Conservation (phyloP, 306 rosid species). For the Fragaria ananassa region DNA sequence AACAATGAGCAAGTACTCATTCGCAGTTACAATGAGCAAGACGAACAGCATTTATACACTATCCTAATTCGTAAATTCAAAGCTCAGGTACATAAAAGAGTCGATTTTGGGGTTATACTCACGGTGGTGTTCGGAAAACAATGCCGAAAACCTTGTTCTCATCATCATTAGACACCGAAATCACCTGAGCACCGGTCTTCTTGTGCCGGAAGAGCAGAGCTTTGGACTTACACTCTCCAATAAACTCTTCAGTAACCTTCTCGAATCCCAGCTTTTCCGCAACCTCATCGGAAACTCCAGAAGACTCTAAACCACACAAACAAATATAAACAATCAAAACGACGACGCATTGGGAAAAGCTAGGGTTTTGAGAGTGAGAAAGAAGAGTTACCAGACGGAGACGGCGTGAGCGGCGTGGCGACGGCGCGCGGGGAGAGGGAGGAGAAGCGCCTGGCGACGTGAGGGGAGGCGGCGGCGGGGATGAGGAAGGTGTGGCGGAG, state of each 20-base stretch:
- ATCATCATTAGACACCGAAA: conserved; percentile 82
- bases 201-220: conserved; percentile 72
- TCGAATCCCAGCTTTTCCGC: conserved; percentile 69
- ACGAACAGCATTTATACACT: neutral
- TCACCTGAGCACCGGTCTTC: conserved; percentile 84
- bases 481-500: conserved; percentile 45
- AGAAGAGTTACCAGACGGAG: conserved; percentile 46
- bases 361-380: neutral
- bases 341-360: neutral
- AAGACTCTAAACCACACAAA: conserved; percentile 36
- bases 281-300: conserved; percentile 55
- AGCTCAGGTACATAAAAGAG: neutral
- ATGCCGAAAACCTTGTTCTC: conserved; percentile 97
- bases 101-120: conserved; percentile 14
- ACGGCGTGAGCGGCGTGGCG: conserved; percentile 43
- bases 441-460: conserved; percentile 41
- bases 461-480: conserved; percentile 21
- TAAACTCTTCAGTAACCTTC: conserved; percentile 74
- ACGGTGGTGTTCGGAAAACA: conserved; percentile 97
- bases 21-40: neutral
- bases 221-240: conserved; percentile 85
- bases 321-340: conserved; percentile 4
- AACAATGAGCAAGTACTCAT: neutral
- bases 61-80: neutral
- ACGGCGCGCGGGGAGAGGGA: conserved; percentile 59